A percentile compares a stretch with the other conserved stretches of the same genome.
Evolutionary conservation across 495 filamentous ascomycete species (phyloP).

Genomic region (Cairneyella variabilis): DNA sequence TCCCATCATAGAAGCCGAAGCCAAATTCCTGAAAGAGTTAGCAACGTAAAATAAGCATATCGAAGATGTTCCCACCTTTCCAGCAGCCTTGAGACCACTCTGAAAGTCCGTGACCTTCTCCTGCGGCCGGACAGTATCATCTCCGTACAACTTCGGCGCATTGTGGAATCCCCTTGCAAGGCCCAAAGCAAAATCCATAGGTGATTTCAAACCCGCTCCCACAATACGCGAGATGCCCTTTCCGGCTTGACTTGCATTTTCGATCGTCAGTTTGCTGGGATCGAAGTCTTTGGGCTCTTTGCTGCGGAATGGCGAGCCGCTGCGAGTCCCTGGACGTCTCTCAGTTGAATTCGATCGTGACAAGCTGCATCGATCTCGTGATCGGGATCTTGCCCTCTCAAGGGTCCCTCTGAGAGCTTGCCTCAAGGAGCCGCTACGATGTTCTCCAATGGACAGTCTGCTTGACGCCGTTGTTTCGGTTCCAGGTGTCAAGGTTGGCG

Average conservation of each 20-base stretch:
- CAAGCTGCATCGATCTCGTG: slow-evolving; percentile 1
- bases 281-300: slow-evolving; percentile 11
- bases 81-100: slow-evolving; percentile 62
- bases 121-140: slow-evolving; percentile 62
- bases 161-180: slow-evolving; percentile 85
- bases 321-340: slow-evolving; percentile 11
- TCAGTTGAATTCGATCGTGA: slow-evolving; percentile 5
- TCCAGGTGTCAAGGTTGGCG: slow-evolving; percentile 7
- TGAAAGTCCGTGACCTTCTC: slow-evolving; percentile 69
- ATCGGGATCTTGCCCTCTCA: slow-evolving; percentile 16
- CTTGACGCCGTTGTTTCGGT: slow-evolving; percentile 12
- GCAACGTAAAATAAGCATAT: background rate
- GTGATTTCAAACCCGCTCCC: slow-evolving; percentile 65
- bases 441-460: background rate
- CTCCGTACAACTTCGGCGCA: slow-evolving; percentile 73
- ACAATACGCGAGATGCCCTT: slow-evolving; percentile 66
- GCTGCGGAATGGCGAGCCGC: slow-evolving; percentile 11
- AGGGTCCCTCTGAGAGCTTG: slow-evolving; percentile 23
- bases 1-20: slow-evolving; percentile 63
- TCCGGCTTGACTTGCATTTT: slow-evolving; percentile 54
- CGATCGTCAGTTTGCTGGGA: slow-evolving; percentile 37
- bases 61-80: slow-evolving; percentile 36
- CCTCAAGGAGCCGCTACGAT: slow-evolving; percentile 17
- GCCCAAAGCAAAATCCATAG: slow-evolving; percentile 75
- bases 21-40: slow-evolving; percentile 52